Percentiles rank a stretch among this genome's conserved stretches.
phyloP scores from a whole-genome alignment of 129 eudicot species.

The Mikania micrantha region DNA sequence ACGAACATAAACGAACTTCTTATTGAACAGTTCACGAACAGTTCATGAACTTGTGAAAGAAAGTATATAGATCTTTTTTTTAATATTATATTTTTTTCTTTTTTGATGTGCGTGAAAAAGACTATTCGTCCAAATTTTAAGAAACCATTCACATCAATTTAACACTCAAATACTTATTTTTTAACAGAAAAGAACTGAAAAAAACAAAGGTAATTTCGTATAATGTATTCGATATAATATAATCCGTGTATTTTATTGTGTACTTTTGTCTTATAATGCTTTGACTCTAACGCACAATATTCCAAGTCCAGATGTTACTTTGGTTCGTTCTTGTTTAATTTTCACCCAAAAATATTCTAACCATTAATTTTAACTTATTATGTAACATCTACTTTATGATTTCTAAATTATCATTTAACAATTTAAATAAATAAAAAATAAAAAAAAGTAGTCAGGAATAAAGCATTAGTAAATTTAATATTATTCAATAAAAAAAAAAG shows the following conservation, averaged over 20 bases:
- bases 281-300: constrained; percentile 21
- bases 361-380: background rate
- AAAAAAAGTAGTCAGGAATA: no score
- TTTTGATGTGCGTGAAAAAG: no score
- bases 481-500: background rate
- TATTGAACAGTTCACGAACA: no score
- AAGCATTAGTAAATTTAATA: background rate
- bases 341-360: background rate
- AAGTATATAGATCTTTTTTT: no score
- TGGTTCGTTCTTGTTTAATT: background rate
- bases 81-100: no score
- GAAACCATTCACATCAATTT: no score
- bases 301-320: background rate
- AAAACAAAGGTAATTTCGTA: no score
- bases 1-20: no score
- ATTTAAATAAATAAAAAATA: background rate
- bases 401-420: background rate
- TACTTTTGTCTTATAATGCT: constrained; percentile 24
- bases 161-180: no score
- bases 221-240: background rate
- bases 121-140: no score
- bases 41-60: no score
- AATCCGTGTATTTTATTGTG: constrained; percentile 28
- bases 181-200: no score
- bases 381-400: background rate